Conservation (phyloP, 768 basidiomycete species). For the Lactifluus piperatus region DNA sequence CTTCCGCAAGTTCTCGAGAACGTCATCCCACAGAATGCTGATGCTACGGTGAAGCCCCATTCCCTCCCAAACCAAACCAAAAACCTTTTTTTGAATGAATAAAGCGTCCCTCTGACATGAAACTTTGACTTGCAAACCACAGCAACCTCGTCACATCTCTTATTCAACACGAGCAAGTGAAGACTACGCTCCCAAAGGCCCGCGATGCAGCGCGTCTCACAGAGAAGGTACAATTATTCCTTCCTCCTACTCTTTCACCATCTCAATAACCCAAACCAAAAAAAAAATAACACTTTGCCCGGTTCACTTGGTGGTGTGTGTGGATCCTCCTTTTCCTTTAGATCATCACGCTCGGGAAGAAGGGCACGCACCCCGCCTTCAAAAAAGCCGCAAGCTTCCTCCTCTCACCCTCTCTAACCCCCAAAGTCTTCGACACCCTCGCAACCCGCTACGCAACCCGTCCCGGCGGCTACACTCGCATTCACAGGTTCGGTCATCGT, state of each 20-base stretch:
- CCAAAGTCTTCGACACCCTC: conserved; percentile 79
- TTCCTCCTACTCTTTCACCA: too few relatives aligned
- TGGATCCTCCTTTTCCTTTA: conserved; percentile 25
- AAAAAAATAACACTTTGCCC: too few relatives aligned
- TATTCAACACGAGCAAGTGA: conserved; percentile 90
- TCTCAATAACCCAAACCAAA: too few relatives aligned
- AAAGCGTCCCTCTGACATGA: too few relatives aligned
- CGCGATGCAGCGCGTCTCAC: conserved; percentile 85
- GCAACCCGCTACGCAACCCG: conserved; percentile 72
- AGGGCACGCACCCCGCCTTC: conserved; percentile 61
- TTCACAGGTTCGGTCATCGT: conserved; percentile 86
- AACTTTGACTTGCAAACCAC: neutral
- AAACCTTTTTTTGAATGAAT: too few relatives aligned
- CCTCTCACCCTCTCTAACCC: conserved; percentile 57
- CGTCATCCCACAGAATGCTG: conserved; percentile 84
- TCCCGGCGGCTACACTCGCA: conserved; percentile 91
- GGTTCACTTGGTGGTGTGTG: too few relatives aligned
- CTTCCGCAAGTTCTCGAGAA: conserved; percentile 86
- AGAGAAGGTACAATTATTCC: conserved; percentile 93
- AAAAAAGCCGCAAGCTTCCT: conserved; percentile 72
- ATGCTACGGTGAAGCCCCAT: conserved; percentile 67
- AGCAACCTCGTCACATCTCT: conserved; percentile 94
- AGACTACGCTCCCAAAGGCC: conserved; percentile 93
- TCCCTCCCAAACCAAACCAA: too few relatives aligned
- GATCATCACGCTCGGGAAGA: conserved; percentile 92